These are phyloP conservation scores for Leccinum subrobustum DNA, from an alignment of 1,284 basidiomycete species.

Conservation along the genomic window DNA sequence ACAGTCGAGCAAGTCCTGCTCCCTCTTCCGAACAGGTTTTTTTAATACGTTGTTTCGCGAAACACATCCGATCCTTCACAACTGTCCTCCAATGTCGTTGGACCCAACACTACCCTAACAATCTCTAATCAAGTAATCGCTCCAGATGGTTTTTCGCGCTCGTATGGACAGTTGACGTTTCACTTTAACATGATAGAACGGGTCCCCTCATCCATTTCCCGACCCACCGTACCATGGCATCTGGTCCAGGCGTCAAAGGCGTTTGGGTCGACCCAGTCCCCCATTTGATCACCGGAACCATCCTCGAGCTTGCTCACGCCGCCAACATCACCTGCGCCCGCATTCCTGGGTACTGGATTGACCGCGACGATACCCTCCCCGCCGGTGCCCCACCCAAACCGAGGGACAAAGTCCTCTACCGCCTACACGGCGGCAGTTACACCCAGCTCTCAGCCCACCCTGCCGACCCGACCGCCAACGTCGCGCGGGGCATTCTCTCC, in stretches of 20 bases:
- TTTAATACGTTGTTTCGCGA: too few relatives aligned
- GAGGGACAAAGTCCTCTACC: constrained; percentile 37
- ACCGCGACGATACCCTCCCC: constrained; percentile 19
- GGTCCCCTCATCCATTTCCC: constrained; percentile 14
- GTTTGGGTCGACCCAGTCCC: constrained; percentile 25
- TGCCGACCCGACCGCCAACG: constrained; percentile 22
- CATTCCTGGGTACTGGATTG: constrained; percentile 41
- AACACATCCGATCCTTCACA: too few relatives aligned
- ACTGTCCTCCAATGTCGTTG: too few relatives aligned
- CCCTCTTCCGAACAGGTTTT: too few relatives aligned
- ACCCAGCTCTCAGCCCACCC: constrained; percentile 30
- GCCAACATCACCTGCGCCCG: constrained; percentile 28
- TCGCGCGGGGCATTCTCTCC: constrained; percentile 30
- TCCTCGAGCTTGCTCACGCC: constrained; percentile 14
- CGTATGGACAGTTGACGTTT: background rate
- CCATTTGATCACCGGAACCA: constrained; percentile 21
- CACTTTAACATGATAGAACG: constrained; percentile 13
- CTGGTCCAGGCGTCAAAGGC: constrained; percentile 19
- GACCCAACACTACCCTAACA: too few relatives aligned
- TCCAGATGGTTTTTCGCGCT: too few relatives aligned
- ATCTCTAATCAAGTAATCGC: too few relatives aligned
- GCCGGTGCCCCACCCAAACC: constrained; percentile 22
- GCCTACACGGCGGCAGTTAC: constrained; percentile 36
- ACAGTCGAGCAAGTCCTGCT: too few relatives aligned
- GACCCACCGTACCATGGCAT: constrained; percentile 17